phyloP scores from a whole-genome alignment of 495 filamentous ascomycete genomes.

The Neurospora hispaniola region DNA sequence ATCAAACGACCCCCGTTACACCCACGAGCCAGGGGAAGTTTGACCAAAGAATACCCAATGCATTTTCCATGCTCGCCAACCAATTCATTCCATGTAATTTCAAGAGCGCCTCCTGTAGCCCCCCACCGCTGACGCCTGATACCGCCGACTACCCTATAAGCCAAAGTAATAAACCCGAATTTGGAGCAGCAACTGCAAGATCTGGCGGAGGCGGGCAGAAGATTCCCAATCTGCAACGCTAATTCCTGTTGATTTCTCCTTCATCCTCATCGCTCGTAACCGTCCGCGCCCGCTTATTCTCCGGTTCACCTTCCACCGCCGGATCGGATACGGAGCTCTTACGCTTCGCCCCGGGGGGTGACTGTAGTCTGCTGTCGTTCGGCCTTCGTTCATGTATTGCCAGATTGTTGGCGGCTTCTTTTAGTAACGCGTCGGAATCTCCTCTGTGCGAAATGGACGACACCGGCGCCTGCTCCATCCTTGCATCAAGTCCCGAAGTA shows the following conservation, averaged over 20 bases:
- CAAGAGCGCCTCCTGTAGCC: neutral
- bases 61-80: neutral
- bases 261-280: constrained; percentile 13
- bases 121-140: neutral
- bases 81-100: neutral
- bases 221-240: neutral
- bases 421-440: constrained; percentile 35
- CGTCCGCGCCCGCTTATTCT: constrained; percentile 17
- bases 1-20: neutral
- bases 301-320: constrained; percentile 16
- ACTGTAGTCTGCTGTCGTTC: constrained; percentile 19
- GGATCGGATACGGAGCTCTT: constrained; percentile 18
- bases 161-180: neutral
- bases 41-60: neutral
- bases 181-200: neutral
- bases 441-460: constrained; percentile 20
- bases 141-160: neutral
- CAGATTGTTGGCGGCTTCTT: constrained; percentile 36
- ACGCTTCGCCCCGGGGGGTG: constrained; percentile 20
- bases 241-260: constrained; percentile 12
- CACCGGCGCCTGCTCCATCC: neutral
- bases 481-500: neutral
- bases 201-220: neutral
- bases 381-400: constrained; percentile 23
- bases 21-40: neutral